phyloP scores from a whole-genome alignment of 331 rosid species.

The Malus hybrid region DNA sequence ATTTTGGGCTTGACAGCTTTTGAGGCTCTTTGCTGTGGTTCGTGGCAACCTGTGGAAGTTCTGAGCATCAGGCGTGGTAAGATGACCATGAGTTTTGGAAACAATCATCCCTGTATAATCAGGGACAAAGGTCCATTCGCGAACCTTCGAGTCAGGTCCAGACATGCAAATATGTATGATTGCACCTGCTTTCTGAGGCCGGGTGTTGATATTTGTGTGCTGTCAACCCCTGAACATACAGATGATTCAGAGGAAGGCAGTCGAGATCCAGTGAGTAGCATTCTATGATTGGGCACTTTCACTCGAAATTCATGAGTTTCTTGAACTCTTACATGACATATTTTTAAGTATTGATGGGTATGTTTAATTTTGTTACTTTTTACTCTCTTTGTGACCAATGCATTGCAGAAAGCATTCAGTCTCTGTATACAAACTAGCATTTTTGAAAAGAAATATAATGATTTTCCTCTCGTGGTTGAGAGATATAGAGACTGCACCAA shows the following conservation, averaged over 20 bases:
- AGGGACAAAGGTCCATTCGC: constrained; percentile 53
- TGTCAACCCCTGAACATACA: constrained; percentile 23
- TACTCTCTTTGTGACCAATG: neutral
- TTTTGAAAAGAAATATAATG: neutral
- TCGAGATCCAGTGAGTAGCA: constrained; percentile 45
- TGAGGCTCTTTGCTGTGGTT: constrained; percentile 58
- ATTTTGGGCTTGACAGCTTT: constrained; percentile 45
- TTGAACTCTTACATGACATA: neutral
- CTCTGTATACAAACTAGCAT: neutral
- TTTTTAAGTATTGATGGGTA: neutral
- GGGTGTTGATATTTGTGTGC: constrained; percentile 70
- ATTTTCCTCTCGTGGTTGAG: neutral
- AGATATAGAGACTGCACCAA: neutral
- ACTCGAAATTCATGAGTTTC: neutral
- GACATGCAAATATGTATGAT: constrained; percentile 63
- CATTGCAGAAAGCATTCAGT: neutral
- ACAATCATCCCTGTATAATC: constrained; percentile 24
- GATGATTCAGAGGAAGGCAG: constrained; percentile 14
- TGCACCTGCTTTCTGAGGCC: constrained; percentile 69
- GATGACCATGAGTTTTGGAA: constrained; percentile 40
- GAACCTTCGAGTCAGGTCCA: constrained; percentile 61
- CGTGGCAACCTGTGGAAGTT: constrained; percentile 71
- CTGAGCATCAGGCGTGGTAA: constrained; percentile 52
- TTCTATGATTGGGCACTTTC: neutral
- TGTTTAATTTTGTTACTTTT: neutral